Percentiles rank a stretch among this genome's conserved stretches.
Conservation (phyloP, 1,284 basidiomycete species). For the Sporisorium sorghi region DNA sequence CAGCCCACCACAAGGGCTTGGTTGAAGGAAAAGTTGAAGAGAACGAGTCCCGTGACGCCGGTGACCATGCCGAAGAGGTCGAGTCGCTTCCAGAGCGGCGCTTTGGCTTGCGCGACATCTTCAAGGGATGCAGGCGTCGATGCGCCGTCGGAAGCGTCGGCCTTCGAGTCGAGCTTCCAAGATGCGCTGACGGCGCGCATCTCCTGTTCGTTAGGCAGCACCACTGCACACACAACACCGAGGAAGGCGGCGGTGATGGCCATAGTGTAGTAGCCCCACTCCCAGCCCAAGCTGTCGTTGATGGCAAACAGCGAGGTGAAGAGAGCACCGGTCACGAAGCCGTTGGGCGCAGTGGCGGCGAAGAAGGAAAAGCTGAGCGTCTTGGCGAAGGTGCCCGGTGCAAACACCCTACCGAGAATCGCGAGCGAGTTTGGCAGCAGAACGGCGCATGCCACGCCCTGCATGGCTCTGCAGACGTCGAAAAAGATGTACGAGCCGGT, state of each 20-base stretch:
- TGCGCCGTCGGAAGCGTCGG: not conserved
- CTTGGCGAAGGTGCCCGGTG: slow-evolving; percentile 39
- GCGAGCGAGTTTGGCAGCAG: slow-evolving; percentile 57
- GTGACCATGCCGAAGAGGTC: slow-evolving; percentile 52
- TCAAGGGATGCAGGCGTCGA: not conserved
- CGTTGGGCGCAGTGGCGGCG: slow-evolving; percentile 56
- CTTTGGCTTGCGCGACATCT: not conserved
- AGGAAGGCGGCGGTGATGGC: slow-evolving; percentile 38
- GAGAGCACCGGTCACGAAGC: slow-evolving; percentile 54
- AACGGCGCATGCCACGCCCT: slow-evolving; percentile 54
- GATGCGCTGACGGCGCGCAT: slow-evolving; percentile 31
- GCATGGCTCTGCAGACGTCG: slow-evolving; percentile 57
- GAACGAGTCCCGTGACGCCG: slow-evolving; percentile 48
- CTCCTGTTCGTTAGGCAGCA: slow-evolving; percentile 49
- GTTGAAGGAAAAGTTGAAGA: slow-evolving; percentile 60
- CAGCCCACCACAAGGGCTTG: slow-evolving; percentile 61
- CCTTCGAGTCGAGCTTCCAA: slow-evolving; percentile 20
- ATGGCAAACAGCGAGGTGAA: slow-evolving; percentile 42
- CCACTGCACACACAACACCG: slow-evolving; percentile 19
- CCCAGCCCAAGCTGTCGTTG: slow-evolving; percentile 37
- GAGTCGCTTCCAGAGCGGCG: slow-evolving; percentile 29
- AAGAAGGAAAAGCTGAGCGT: slow-evolving; percentile 52
- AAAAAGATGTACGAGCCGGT: slow-evolving; percentile 52
- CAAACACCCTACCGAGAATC: slow-evolving; percentile 51
- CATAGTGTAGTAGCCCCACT: slow-evolving; percentile 56